These are phyloP conservation scores for Penicillium occitanis DNA, from an alignment of 2,329 filamentous ascomycete species.

Conservation along the genomic window DNA sequence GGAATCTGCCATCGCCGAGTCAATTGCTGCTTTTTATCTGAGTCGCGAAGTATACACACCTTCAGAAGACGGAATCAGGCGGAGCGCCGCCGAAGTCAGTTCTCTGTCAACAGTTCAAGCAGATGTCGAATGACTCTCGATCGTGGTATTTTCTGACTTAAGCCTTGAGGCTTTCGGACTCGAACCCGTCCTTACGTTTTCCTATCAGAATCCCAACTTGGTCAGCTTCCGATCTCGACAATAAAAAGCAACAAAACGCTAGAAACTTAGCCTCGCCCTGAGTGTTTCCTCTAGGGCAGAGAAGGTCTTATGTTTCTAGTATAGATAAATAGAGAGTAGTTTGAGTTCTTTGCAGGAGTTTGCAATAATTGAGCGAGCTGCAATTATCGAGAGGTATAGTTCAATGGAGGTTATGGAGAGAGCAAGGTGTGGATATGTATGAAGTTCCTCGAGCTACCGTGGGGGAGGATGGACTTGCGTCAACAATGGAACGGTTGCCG, in stretches of 20 bases:
- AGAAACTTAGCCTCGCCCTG: conserved; percentile 23
- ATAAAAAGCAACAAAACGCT: conserved; percentile 17
- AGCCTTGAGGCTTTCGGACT: conserved; percentile 14
- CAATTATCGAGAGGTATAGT: background rate
- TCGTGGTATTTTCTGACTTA: conserved; percentile 15
- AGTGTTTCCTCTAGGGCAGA: conserved; percentile 16
- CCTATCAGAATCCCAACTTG: conserved; percentile 18
- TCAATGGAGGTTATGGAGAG: background rate
- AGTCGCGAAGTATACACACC: conserved; percentile 8
- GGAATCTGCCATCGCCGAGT: background rate
- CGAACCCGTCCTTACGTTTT: conserved; percentile 17
- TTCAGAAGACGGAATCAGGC: conserved; percentile 13
- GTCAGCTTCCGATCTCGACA: conserved; percentile 19
- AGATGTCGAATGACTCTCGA: conserved; percentile 2
- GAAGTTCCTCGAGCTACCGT: conserved; percentile 14
- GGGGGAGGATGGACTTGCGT: conserved; percentile 29
- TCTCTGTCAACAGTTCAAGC: conserved; percentile 15
- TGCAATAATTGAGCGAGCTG: conserved; percentile 2
- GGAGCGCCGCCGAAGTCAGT: conserved; percentile 17
- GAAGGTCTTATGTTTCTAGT: conserved; percentile 18
- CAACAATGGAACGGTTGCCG: conserved; percentile 43
- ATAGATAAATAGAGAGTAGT: background rate
- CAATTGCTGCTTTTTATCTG: background rate
- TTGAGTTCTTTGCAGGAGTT: background rate
- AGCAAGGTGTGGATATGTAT: conserved; percentile 19